phyloP scores from a whole-genome alignment of 2,329 filamentous ascomycete genomes.

The Cladosporium sp. region DNA sequence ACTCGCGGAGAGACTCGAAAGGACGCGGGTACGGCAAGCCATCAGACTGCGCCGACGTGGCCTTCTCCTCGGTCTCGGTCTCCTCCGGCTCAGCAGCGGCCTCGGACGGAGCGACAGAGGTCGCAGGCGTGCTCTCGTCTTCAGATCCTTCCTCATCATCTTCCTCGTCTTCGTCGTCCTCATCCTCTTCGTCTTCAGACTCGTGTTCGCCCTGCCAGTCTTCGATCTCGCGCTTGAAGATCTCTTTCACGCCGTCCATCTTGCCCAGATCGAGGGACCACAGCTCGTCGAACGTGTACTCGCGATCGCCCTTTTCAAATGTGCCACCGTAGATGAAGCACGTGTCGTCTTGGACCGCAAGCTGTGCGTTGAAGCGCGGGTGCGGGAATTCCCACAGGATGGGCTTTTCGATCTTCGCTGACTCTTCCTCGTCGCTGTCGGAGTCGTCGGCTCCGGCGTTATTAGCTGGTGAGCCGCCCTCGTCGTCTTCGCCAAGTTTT shows the following conservation, averaged over 20 bases:
- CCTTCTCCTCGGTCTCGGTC: conserved; percentile 19
- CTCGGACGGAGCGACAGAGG: conserved; percentile 15
- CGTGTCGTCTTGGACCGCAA: conserved; percentile 86
- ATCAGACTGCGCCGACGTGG: conserved; percentile 56
- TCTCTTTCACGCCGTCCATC: conserved; percentile 85
- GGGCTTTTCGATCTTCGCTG: conserved; percentile 46
- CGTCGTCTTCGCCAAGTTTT: conserved; percentile 32
- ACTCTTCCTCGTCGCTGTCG: conserved; percentile 50
- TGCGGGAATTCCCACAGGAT: conserved; percentile 79
- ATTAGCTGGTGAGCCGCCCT: not conserved
- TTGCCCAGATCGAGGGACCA: conserved; percentile 92
- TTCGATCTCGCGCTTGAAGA: conserved; percentile 77
- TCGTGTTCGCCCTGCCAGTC: conserved; percentile 64
- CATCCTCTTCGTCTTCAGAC: conserved; percentile 45
- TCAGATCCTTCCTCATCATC: conserved; percentile 27
- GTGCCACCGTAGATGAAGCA: conserved; percentile 94
- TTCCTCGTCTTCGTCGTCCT: conserved; percentile 52
- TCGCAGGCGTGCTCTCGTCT: conserved; percentile 37
- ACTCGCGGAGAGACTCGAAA: conserved; percentile 86
- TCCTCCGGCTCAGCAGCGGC: conserved; percentile 16
- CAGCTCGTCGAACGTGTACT: conserved; percentile 93
- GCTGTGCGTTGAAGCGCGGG: conserved; percentile 79
- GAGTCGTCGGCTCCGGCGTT: conserved; percentile 22
- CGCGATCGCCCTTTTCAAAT: conserved; percentile 87
- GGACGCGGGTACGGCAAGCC: conserved; percentile 69